Evolutionary conservation across 106 monocot species (phyloP).

Genomic region (Acanthochlamys bracteata): DNA sequence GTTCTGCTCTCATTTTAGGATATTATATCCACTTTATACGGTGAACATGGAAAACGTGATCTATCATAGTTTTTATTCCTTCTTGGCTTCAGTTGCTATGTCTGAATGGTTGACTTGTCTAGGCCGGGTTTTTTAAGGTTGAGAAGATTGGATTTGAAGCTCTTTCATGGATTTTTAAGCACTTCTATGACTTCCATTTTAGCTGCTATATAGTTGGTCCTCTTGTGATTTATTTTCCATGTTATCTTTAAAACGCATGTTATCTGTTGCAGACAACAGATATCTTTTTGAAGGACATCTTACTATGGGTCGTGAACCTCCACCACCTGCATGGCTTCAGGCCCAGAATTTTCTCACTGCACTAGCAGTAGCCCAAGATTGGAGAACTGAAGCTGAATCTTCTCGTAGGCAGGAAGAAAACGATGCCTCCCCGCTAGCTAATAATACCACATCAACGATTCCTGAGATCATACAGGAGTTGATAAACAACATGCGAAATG

Average conservation of each 20-base stretch:
- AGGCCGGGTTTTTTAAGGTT: background rate
- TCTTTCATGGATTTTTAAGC: too few species aligned
- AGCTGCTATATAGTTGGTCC: background rate
- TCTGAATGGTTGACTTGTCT: too few species aligned
- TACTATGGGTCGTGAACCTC: slow-evolving; percentile 75
- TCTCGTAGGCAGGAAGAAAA: slow-evolving; percentile 31
- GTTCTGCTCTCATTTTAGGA: background rate
- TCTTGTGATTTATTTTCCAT: background rate
- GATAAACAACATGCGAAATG: slow-evolving; percentile 46
- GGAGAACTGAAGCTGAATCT: slow-evolving; percentile 39
- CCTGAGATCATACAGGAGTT: slow-evolving; percentile 49
- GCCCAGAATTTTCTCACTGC: slow-evolving; percentile 79
- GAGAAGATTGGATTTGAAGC: background rate
- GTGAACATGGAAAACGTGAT: too few species aligned
- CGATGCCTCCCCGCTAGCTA: slow-evolving; percentile 9
- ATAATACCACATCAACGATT: slow-evolving; percentile 10
- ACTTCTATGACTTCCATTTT: background rate
- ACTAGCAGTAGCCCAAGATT: slow-evolving; percentile 61
- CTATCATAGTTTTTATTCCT: background rate
- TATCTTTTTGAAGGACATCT: slow-evolving; percentile 97
- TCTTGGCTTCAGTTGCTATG: background rate
- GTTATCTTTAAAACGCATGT: too few species aligned
- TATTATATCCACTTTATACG: too few species aligned
- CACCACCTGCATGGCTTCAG: slow-evolving; percentile 93
- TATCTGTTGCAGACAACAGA: slow-evolving; percentile 35